Conservation (phyloP, 768 basidiomycete species). For the Mycena crocata region DNA sequence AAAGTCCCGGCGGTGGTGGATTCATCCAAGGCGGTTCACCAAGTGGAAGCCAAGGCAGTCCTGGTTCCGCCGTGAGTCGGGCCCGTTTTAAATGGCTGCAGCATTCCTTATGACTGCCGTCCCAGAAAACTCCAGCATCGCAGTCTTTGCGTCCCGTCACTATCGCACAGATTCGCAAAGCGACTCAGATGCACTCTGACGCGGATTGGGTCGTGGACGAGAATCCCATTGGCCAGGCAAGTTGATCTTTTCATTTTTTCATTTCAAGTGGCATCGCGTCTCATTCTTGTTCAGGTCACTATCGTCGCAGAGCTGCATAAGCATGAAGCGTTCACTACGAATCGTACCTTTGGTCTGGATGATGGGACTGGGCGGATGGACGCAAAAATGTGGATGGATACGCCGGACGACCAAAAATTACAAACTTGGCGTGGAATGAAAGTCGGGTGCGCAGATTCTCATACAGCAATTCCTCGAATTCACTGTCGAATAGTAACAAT, state of each 20-base stretch:
- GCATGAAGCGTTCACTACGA: constrained; percentile 79
- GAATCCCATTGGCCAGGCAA: constrained; percentile 82
- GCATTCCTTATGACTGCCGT: not conserved
- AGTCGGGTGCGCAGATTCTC: constrained; percentile 39
- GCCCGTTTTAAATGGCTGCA: not conserved
- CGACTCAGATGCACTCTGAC: constrained; percentile 88
- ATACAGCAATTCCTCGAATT: not conserved
- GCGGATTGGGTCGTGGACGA: constrained; percentile 90
- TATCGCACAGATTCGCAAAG: constrained; percentile 74
- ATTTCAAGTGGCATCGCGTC: constrained; percentile 1
- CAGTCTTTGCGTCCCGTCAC: constrained; percentile 53
- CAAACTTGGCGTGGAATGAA: constrained; percentile 60
- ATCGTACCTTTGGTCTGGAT: constrained; percentile 81
- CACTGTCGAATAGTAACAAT: not conserved
- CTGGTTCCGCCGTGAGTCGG: constrained; percentile 62
- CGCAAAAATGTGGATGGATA: constrained; percentile 86
- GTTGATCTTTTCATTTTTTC: constrained; percentile 18
- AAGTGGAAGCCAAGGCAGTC: constrained; percentile 70
- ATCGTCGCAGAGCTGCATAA: constrained; percentile 80
- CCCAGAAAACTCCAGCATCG: constrained; percentile 51
- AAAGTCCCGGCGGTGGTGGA: constrained; percentile 61
- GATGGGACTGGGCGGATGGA: constrained; percentile 89
- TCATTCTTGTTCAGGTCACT: constrained; percentile 63
- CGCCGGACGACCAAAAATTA: constrained; percentile 65
- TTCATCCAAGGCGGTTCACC: constrained; percentile 50